phyloP scores from a whole-genome alignment of 306 rosid genomes.

The Cucumis melo region DNA sequence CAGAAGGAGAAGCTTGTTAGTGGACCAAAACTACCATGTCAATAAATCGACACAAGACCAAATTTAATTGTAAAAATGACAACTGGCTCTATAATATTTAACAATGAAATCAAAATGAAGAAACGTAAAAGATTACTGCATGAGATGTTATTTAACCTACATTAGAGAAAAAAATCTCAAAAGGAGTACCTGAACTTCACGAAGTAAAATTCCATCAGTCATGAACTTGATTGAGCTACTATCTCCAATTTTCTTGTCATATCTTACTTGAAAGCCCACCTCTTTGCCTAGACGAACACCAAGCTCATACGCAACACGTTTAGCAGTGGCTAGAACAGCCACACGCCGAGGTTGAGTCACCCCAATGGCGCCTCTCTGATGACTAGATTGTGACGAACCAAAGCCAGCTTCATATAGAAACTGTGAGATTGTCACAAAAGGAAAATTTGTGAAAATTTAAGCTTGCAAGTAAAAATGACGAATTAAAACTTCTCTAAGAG shows the following conservation, averaged over 20 bases:
- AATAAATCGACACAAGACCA: background rate
- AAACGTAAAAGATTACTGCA: background rate
- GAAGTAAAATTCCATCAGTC: slow-evolving; percentile 93
- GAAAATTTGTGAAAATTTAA: background rate
- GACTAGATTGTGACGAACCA: slow-evolving; percentile 44
- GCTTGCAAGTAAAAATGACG: background rate
- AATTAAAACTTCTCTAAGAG: background rate
- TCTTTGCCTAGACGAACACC: slow-evolving; percentile 61
- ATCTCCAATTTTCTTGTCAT: slow-evolving; percentile 74
- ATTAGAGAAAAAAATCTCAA: background rate
- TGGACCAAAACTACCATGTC: background rate
- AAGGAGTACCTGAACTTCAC: slow-evolving; percentile 75
- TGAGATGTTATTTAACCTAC: background rate
- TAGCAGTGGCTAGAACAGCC: slow-evolving; percentile 89
- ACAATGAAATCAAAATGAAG: background rate
- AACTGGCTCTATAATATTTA: background rate
- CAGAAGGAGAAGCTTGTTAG: background rate
- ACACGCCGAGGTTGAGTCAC: slow-evolving; percentile 95
- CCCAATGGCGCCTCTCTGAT: slow-evolving; percentile 56
- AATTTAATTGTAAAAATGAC: background rate
- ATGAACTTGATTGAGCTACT: slow-evolving; percentile 78
- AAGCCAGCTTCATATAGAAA: slow-evolving; percentile 87
- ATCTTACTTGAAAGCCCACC: slow-evolving; percentile 92
- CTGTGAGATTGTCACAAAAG: slow-evolving; percentile 20
- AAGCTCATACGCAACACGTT: slow-evolving; percentile 88